phyloP scores from a whole-genome alignment of 768 basidiomycete species.

The Phanerochaete sordida region DNA sequence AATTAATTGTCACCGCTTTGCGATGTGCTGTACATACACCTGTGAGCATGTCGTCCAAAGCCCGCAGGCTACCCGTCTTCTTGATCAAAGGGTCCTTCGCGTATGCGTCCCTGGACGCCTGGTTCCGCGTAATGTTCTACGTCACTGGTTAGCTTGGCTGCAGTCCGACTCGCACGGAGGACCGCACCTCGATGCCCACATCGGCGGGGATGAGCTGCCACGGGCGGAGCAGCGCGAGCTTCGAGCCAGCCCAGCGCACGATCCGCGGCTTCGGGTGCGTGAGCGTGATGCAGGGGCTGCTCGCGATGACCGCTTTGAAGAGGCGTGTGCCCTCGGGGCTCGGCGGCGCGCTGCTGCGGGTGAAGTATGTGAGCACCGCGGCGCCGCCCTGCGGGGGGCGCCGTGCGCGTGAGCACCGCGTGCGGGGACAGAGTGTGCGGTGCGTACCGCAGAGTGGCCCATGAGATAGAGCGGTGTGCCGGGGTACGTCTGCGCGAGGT shows the following conservation, averaged over 20 bases:
- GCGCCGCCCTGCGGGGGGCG: constrained; percentile 59
- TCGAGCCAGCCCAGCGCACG: constrained; percentile 49
- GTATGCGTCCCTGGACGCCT: constrained; percentile 38
- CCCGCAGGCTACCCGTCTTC: constrained; percentile 51
- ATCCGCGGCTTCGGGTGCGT: constrained; percentile 54
- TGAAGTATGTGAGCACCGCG: constrained; percentile 56
- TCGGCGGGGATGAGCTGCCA: constrained; percentile 50
- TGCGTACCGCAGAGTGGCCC: constrained; percentile 75
- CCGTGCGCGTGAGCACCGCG: neutral
- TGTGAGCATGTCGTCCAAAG: constrained; percentile 59
- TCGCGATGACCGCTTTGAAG: constrained; percentile 63
- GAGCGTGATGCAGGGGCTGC: constrained; percentile 65
- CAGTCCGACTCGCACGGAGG: constrained; percentile 42
- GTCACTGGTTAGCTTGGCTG: constrained; percentile 19
- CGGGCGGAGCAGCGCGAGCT: constrained; percentile 46
- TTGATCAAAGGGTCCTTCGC: constrained; percentile 58
- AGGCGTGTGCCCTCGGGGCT: constrained; percentile 32
- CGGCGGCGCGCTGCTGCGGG: constrained; percentile 32
- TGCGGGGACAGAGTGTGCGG: constrained; percentile 1
- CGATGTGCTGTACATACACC: constrained; percentile 34
- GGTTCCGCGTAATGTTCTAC: constrained; percentile 22
- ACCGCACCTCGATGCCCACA: constrained; percentile 48
- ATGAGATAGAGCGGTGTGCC: constrained; percentile 61
- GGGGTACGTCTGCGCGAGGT: constrained; percentile 43
- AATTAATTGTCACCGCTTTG: neutral